Percentiles rank a stretch among this genome's conserved stretches.
phyloP scores from a whole-genome alignment of 495 filamentous ascomycete genomes.

The Aspergillus coremiiformis region DNA sequence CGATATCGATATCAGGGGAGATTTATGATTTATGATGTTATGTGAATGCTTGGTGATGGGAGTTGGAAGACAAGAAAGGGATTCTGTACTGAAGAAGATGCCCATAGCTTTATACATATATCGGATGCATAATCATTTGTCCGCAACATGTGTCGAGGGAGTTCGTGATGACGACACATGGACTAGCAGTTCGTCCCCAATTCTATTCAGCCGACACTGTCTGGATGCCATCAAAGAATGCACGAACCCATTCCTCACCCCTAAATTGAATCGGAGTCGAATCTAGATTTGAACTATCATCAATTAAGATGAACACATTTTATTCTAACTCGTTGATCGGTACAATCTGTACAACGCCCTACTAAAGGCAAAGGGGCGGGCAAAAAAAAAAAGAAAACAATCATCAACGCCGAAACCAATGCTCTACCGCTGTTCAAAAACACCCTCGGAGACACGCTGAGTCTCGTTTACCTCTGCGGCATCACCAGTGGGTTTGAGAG shows the following conservation, averaged over 20 bases:
- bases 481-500: constrained; percentile 49
- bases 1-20: constrained; percentile 2
- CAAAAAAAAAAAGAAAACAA: constrained; percentile 19
- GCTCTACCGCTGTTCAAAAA: constrained; percentile 45
- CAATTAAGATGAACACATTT: constrained; percentile 4
- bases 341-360: constrained; percentile 21
- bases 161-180: too few species aligned
- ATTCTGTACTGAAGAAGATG: background rate
- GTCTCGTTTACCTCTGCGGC: constrained; percentile 46
- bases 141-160: too few species aligned
- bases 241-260: too few species aligned
- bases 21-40: constrained; percentile 15
- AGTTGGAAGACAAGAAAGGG: background rate
- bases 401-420: constrained; percentile 39
- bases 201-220: too few species aligned
- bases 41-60: too few species aligned
- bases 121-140: too few species aligned
- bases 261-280: too few species aligned
- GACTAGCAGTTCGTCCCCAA: too few species aligned
- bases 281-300: background rate
- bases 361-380: constrained; percentile 9
- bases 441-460: constrained; percentile 47
- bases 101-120: background rate
- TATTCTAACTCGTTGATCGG: constrained; percentile 18
- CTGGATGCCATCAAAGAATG: too few species aligned